Conservation (phyloP, 129 eudicot species). For the Flaveria brownii region DNA sequence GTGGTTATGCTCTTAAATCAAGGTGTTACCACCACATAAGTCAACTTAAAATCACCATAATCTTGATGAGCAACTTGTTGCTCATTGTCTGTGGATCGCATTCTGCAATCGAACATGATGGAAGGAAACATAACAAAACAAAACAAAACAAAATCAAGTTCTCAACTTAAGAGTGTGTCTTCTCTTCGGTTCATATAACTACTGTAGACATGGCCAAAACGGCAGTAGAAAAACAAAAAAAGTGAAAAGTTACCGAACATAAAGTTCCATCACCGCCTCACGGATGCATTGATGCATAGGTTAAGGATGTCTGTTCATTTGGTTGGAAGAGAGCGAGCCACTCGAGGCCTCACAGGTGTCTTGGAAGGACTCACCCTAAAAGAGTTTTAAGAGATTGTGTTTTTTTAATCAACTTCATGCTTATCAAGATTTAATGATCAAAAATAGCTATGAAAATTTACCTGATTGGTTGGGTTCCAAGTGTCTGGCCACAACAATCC, state of each 20-base stretch:
- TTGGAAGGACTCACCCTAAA: constrained; percentile 98
- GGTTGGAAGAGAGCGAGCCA: constrained; percentile 54
- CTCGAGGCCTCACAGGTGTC: constrained; percentile 95
- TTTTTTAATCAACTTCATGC: background rate
- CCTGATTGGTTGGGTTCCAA: constrained; percentile 92
- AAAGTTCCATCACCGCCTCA: constrained; percentile 38
- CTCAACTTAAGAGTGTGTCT: constrained; percentile 28
- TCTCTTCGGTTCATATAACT: constrained; percentile 27
- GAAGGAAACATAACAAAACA: constrained; percentile 5
- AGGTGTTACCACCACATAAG: constrained; percentile 3
- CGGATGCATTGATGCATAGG: constrained; percentile 33
- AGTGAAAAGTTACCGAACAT: background rate
- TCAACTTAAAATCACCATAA: constrained; percentile 25
- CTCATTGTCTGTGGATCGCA: constrained; percentile 33
- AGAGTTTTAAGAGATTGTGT: background rate
- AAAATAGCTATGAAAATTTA: constrained; percentile 8
- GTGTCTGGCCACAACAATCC: constrained; percentile 81
- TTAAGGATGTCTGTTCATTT: constrained; percentile 34
- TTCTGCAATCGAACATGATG: constrained; percentile 40
- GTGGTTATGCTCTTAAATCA: background rate
- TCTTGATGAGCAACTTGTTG: constrained; percentile 28
- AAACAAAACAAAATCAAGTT: constrained; percentile 15
- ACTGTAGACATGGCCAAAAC: constrained; percentile 22
- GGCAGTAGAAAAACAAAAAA: constrained; percentile 15
- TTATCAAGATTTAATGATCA: constrained; percentile 2